Evolutionary conservation across 768 basidiomycete species (phyloP).

Genomic region (Lenzites betulinus): DNA sequence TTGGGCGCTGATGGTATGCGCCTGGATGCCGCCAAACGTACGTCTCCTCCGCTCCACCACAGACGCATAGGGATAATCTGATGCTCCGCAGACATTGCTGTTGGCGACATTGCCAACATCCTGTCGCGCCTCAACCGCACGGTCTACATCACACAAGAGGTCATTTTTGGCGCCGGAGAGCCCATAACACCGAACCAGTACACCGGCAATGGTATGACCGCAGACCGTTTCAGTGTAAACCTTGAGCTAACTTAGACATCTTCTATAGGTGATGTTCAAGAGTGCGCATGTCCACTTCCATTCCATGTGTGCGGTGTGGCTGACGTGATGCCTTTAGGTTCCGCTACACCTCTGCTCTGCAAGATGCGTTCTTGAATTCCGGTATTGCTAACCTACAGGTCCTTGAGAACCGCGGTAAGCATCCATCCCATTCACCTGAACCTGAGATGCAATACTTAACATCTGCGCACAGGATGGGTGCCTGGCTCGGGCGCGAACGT

Average conservation of each 20-base stretch:
- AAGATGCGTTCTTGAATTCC: slow-evolving; percentile 51
- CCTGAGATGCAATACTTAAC: neutral
- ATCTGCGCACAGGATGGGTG: slow-evolving; percentile 53
- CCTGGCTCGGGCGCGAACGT: slow-evolving; percentile 55
- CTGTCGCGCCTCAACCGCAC: slow-evolving; percentile 40
- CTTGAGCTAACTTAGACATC: neutral
- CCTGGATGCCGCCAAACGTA: slow-evolving; percentile 67
- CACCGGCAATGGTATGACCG: slow-evolving; percentile 44
- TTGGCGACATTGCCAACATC: slow-evolving; percentile 57
- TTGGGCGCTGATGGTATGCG: slow-evolving; percentile 65
- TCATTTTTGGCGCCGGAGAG: slow-evolving; percentile 49
- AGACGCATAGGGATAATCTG: neutral
- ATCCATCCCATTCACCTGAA: neutral
- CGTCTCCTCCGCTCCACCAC: neutral
- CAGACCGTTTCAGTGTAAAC: neutral
- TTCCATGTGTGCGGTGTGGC: neutral
- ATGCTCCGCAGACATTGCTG: slow-evolving; percentile 49
- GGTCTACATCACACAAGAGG: slow-evolving; percentile 68
- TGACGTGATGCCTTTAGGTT: slow-evolving; percentile 37
- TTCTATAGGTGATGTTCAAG: slow-evolving; percentile 58
- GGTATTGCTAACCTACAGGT: slow-evolving; percentile 55
- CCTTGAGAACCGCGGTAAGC: slow-evolving; percentile 50
- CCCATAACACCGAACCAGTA: slow-evolving; percentile 60
- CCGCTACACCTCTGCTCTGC: slow-evolving; percentile 56
- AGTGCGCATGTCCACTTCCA: slow-evolving; percentile 36